Percentiles rank a stretch among this genome's conserved stretches.
These are phyloP conservation scores for Teunomyces tritomae DNA, from an alignment of 805 yeast genomes.

Conservation along the genomic window DNA sequence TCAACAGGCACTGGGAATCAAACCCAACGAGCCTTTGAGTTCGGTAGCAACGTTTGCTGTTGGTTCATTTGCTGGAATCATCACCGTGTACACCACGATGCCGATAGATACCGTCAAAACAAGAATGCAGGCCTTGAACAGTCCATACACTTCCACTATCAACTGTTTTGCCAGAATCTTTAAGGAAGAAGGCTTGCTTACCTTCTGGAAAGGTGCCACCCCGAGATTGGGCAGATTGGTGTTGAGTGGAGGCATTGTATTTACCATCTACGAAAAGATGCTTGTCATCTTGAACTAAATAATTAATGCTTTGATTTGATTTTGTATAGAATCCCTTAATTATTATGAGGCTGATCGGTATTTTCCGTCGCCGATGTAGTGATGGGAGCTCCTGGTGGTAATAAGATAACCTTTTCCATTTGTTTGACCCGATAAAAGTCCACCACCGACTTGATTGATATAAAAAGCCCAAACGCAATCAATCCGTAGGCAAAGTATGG, in stretches of 20 bases:
- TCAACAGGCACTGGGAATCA: conserved; percentile 65
- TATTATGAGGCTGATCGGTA: background rate
- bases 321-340: background rate
- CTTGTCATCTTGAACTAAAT: conserved; percentile 49
- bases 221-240: conserved; percentile 91
- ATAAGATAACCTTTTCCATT: conserved; percentile 63
- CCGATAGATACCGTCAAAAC: conserved; percentile 96
- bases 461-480: conserved; percentile 64
- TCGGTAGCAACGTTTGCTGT: conserved; percentile 79
- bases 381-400: conserved; percentile 30
- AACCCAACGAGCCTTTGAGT: conserved; percentile 71
- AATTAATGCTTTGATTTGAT: too few relatives aligned
- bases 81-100: conserved; percentile 91
- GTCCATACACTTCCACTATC: conserved; percentile 71
- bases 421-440: conserved; percentile 75
- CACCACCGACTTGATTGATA: conserved; percentile 62
- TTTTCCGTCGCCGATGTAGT: conserved; percentile 10
- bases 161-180: conserved; percentile 81
- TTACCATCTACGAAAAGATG: conserved; percentile 92
- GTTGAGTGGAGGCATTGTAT: conserved; percentile 94
- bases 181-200: conserved; percentile 81
- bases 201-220: conserved; percentile 98
- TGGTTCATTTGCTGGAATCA: conserved; percentile 87
- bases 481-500: conserved; percentile 62
- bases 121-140: conserved; percentile 91